Conservation (phyloP, 768 basidiomycete genomes). For the Hortiboletus campestris region DNA sequence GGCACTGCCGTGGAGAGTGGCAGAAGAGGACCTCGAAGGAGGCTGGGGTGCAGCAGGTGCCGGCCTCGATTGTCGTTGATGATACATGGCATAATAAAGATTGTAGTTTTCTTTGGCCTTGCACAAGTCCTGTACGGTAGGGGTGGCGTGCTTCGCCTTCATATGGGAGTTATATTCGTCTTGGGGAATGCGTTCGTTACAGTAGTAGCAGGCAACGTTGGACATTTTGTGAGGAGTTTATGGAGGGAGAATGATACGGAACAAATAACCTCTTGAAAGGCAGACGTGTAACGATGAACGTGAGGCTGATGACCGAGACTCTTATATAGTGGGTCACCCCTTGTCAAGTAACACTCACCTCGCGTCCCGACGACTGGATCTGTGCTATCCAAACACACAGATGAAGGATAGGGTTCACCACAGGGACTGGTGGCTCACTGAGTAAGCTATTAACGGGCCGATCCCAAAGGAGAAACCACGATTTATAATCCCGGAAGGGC, state of each 20-base stretch:
- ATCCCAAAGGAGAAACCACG: slow-evolving; percentile 6
- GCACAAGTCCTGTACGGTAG: slow-evolving; percentile 7
- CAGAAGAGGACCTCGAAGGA: not conserved
- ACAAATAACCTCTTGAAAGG: not conserved
- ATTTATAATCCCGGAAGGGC: not conserved
- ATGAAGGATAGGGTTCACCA: not conserved
- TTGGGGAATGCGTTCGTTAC: slow-evolving; percentile 6
- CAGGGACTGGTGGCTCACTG: not conserved
- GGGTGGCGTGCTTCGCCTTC: slow-evolving; percentile 7
- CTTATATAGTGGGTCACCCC: not conserved
- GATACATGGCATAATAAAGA: not conserved
- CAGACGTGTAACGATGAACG: not conserved
- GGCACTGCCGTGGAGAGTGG: not conserved
- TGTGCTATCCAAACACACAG: not conserved
- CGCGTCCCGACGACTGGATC: not conserved
- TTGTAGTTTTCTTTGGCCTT: slow-evolving; percentile 2
- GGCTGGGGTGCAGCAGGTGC: not conserved
- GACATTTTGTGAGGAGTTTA: slow-evolving; percentile 1
- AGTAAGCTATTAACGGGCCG: not conserved
- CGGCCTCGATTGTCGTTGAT: not conserved
- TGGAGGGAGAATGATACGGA: not conserved
- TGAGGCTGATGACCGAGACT: not conserved
- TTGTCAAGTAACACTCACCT: not conserved
- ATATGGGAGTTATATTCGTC: slow-evolving; percentile 10
- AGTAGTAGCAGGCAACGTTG: slow-evolving; percentile 13